A percentile compares a stretch with the other conserved stretches of the same genome.
Conservation (phyloP, 2,329 filamentous ascomycete genomes). For the Pseudogymnoascus sp. region DNA sequence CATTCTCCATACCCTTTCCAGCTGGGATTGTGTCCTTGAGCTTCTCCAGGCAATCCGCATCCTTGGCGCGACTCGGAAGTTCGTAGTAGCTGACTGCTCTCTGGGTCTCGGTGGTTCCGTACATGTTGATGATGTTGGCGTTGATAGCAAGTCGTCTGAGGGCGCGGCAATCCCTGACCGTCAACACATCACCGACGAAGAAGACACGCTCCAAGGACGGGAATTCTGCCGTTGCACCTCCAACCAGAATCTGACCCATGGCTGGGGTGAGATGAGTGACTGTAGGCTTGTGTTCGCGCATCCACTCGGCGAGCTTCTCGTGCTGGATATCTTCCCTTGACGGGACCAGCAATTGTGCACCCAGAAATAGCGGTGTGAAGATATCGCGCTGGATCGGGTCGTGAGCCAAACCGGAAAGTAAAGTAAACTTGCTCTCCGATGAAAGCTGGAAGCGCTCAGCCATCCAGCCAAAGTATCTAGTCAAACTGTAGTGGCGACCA, state of each 20-base stretch:
- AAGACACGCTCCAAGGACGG: conserved; percentile 70
- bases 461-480: conserved; percentile 94
- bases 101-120: conserved; percentile 80
- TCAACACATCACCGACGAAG: conserved; percentile 87
- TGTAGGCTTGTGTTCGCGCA: conserved; percentile 63
- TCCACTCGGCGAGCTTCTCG: conserved; percentile 83
- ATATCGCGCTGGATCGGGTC: conserved; percentile 67
- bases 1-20: conserved; percentile 78
- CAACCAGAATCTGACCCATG: conserved; percentile 93
- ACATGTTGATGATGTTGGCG: conserved; percentile 73
- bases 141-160: conserved; percentile 72
- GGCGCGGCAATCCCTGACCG: conserved; percentile 69
- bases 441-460: conserved; percentile 69
- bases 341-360: conserved; percentile 70
- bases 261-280: conserved; percentile 89
- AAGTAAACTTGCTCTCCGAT: conserved; percentile 67
- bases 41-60: conserved; percentile 55
- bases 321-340: conserved; percentile 78
- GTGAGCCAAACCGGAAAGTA: conserved; percentile 78
- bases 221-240: conserved; percentile 70
- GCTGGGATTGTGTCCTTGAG: conserved; percentile 73
- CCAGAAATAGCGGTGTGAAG: conserved; percentile 83
- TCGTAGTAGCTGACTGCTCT: conserved; percentile 77
- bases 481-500: conserved; percentile 77
- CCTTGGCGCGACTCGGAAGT: conserved; percentile 56